phyloP scores from a whole-genome alignment of 495 filamentous ascomycete genomes.

The Tuber calosporum region DNA sequence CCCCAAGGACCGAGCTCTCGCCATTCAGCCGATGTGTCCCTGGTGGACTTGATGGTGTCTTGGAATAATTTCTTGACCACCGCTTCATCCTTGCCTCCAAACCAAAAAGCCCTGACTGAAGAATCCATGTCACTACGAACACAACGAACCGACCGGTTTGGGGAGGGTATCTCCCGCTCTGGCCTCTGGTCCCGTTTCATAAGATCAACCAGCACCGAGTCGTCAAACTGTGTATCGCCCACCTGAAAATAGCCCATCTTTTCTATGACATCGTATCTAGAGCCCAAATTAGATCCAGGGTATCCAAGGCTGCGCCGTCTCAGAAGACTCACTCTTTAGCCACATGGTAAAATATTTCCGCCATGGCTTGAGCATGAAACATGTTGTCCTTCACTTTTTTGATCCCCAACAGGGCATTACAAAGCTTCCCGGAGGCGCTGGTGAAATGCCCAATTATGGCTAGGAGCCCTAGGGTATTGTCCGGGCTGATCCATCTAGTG shows the following conservation, averaged over 20 bases:
- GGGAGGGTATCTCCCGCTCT: not conserved
- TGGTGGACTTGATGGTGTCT: conserved; percentile 1
- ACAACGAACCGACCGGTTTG: not conserved
- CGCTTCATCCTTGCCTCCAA: not conserved
- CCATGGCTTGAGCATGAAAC: not conserved
- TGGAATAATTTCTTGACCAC: not conserved
- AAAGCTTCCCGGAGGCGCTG: not conserved
- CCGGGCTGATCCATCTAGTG: not conserved
- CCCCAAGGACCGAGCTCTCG: not conserved
- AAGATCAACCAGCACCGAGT: not conserved
- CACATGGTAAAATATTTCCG: not conserved
- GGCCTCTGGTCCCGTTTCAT: not conserved
- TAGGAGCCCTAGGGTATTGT: conserved; percentile 1
- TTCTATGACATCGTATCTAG: not conserved
- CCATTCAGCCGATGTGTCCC: not conserved
- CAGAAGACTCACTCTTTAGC: conserved; percentile 4
- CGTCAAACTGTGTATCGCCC: conserved; percentile 3
- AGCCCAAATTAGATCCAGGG: not conserved
- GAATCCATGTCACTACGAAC: conserved; percentile 1
- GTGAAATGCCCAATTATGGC: conserved; percentile 1
- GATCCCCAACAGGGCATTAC: not conserved
- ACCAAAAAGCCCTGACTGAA: not conserved
- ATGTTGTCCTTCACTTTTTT: conserved; percentile 3
- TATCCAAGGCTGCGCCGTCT: not conserved
- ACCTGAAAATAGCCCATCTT: conserved; percentile 1